A percentile compares a stretch with the other conserved stretches of the same genome.
phyloP scores from a whole-genome alignment of 2,329 filamentous ascomycete species.

The Trichoderma breve region DNA sequence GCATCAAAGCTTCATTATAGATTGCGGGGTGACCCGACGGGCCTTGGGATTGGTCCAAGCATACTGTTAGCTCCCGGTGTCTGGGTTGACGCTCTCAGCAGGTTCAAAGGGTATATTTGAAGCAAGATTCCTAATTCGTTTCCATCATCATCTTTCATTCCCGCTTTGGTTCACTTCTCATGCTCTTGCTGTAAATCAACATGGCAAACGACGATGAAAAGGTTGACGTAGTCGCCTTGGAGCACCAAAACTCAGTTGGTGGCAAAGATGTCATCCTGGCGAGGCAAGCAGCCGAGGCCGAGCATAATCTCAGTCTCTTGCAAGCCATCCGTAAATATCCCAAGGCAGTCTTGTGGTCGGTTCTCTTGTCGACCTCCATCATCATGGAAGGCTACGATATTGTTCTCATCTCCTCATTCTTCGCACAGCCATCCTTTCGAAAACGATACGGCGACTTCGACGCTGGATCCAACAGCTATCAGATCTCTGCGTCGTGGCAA shows the following conservation, averaged over 20 bases:
- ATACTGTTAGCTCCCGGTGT: neutral
- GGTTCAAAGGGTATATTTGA: neutral
- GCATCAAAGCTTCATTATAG: neutral
- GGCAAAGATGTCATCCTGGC: neutral
- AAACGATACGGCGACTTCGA: neutral
- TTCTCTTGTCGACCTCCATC: slow-evolving; percentile 36
- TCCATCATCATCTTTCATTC: neutral
- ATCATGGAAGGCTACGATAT: slow-evolving; percentile 45
- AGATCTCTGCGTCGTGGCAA: slow-evolving; percentile 49
- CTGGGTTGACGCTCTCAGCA: neutral
- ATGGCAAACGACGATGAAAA: neutral
- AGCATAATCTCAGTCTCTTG: neutral
- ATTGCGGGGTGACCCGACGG: neutral
- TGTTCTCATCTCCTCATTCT: slow-evolving; percentile 37
- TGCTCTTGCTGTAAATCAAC: neutral
- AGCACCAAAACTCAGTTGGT: neutral
- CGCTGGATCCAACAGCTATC: neutral
- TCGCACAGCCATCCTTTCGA: slow-evolving; percentile 30
- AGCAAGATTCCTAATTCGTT: neutral
- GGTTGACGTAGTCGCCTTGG: neutral
- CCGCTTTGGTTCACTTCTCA: neutral
- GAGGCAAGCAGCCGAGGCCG: neutral
- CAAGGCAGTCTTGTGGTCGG: slow-evolving; percentile 37
- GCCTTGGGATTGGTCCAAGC: neutral
- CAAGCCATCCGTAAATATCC: slow-evolving; percentile 33